Percentiles rank a stretch among this genome's conserved stretches.
Conservation (phyloP, 371 early-diverging fungal genomes). For the Paraphysoderma sedebokerense region DNA sequence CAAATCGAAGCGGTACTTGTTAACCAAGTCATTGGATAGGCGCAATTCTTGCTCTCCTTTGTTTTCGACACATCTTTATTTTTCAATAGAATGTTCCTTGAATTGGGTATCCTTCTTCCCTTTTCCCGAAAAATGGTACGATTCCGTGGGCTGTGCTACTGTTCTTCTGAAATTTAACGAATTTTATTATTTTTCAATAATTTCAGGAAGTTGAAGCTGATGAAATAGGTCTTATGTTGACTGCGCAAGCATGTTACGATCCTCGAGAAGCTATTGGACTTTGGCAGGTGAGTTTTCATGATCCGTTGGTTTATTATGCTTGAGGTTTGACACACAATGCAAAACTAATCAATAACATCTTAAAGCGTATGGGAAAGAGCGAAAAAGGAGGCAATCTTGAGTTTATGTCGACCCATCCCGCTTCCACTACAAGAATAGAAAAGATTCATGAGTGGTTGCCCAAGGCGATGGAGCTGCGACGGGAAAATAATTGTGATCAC, state of each 20-base stretch:
- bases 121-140: conserved; percentile 75
- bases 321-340: no score
- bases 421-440: conserved; percentile 44
- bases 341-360: conserved; percentile 11
- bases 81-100: conserved; percentile 26
- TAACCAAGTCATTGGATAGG: not conserved
- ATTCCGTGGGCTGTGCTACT: not conserved
- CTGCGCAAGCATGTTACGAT: conserved; percentile 86
- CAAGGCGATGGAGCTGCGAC: conserved; percentile 24
- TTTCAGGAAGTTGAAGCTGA: conserved; percentile 77
- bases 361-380: conserved; percentile 19
- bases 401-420: conserved; percentile 78
- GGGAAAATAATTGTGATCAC: no score
- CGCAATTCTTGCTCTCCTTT: conserved; percentile 13
- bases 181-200: not conserved
- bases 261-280: conserved; percentile 54
- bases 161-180: not conserved
- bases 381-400: conserved; percentile 24
- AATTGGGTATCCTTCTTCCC: conserved; percentile 50
- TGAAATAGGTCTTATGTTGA: conserved; percentile 61
- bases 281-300: conserved; percentile 4
- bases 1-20: not conserved
- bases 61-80: conserved; percentile 24
- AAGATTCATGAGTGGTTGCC: conserved; percentile 53
- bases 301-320: not conserved